Evolutionary conservation across 805 yeast genomes (phyloP), one percentile per base, ranked within the genome.

Genomic region (Deakozyma indianensis): DNA sequence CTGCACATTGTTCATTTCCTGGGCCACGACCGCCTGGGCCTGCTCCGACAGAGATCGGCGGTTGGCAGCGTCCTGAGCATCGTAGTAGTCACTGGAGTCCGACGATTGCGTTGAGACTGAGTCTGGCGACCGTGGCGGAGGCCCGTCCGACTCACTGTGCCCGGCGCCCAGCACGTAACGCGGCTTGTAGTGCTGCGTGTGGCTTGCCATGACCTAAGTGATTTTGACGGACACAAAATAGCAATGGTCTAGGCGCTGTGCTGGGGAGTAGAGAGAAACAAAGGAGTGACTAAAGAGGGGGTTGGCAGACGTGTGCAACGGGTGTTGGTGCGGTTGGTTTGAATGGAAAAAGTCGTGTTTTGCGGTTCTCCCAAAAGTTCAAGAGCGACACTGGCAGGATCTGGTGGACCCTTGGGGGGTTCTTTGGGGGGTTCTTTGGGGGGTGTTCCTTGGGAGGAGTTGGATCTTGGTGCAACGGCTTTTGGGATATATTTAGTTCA

Each of bases 1-100:
- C 49, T 67, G 67, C 27, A 67, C 57, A 41, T 60, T 62, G 46
- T 56, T 55, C 58, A 67, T 56, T 51, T 67, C 71, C 51, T 65
- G 70, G 45, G 64, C 66, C 21, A 66, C 68, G 16, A 64, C 56
- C 24, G 64, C 57, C 23, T 50, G 51, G 28, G 61, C 54, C 22
- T 57, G 53, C 20, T 54, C 56, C 21, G 47, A 29, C 18, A 32
- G 38, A 14, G 38, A 32, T 9, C 38, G 11, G 18, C 38, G 38
- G 38, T 32, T 32, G 38, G 38, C 38, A n/a, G 38, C 38, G 18
- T 32, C 38, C 38, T 32, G 38, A n/a, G 38, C 38, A 20, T 32
- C 38, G 16, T 11, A 32, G 38, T 32, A 32, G 38, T 32, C 38
- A 7, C 18, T n/a, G 4, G 38, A 32, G 38, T 32, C 38, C 20